Base-by-base conservation (phyloP, 345 rosid species). In the Camelina hispida region DNA sequence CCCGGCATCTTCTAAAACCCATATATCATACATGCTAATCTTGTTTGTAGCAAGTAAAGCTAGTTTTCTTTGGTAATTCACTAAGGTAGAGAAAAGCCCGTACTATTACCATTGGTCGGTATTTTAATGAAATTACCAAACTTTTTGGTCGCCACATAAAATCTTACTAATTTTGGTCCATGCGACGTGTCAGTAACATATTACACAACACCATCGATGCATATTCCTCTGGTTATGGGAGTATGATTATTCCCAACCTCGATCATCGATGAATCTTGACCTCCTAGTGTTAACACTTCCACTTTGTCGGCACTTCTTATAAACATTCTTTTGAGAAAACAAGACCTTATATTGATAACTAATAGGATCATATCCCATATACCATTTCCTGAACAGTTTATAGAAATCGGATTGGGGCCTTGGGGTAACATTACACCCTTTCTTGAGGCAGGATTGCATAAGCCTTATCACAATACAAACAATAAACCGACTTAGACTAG, bases 311-410 rank as follows among this genome's bases (percentile, higher is more conserved):
- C 34, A 61, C 8, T 5, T 4, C 1, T 0, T 12, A 40, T 12
- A 40, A 40, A 7, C 4, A 3, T 13, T 40, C 7, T 61, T 20
- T 38, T 3, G 48, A 61, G 2, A 18, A 13, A 7, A 40, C 12
- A 43, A 15, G 9, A 63, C 14, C 37, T 63, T 63, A 25, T 63
- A 63, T n/a, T 62, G 68, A 9, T 9, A 8, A 23, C 4, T 42
- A 34, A 62, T 62, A 22, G 52, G 67, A 42, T 62, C 67, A 4
- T 62, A 23, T 12, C 52, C 68, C 17, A 60, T 37, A 60, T 40
- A 60, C 65, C 47, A 60, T 38, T 10, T 12, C 16, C 9, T 10
- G 2, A 37, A 17, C 25, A 4, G 2, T 13, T 38, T 37, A 18
- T 20, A 1, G 9, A 10, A 9, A 60, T 5, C 1, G 32, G 47